Conservation (phyloP, 495 filamentous ascomycete genomes). For the Lichenothelia convexa region DNA sequence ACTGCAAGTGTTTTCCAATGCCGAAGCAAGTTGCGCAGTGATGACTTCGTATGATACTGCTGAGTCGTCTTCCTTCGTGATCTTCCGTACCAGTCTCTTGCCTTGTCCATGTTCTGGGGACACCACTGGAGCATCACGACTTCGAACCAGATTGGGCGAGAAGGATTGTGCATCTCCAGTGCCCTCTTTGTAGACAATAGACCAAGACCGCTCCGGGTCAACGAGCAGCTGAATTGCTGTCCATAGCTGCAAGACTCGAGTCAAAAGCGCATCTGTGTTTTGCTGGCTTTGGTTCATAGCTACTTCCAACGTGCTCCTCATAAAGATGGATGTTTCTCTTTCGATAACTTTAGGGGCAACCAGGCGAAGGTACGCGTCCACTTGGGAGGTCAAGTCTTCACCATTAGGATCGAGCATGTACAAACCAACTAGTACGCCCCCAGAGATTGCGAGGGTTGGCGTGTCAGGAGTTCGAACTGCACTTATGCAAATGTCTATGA, state of each 20-base stretch:
- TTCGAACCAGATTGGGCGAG: too few species aligned
- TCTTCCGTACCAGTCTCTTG: too few species aligned
- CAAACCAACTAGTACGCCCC: conserved; percentile 18
- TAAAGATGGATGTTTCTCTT: conserved; percentile 46
- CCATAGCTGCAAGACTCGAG: neutral
- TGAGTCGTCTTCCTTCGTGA: conserved; percentile 19
- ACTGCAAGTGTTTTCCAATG: conserved; percentile 53
- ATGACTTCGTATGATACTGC: conserved; percentile 32
- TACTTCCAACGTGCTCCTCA: conserved; percentile 43
- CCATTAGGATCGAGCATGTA: conserved; percentile 28
- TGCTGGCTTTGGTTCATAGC: too few species aligned
- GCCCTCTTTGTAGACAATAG: too few species aligned
- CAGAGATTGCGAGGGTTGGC: conserved; percentile 17
- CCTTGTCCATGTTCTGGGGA: too few species aligned
- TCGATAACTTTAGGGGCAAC: conserved; percentile 41
- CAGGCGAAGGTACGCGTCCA: conserved; percentile 55
- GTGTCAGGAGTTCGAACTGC: conserved; percentile 15
- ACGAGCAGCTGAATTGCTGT: neutral
- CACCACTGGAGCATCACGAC: too few species aligned
- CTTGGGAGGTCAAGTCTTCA: conserved; percentile 46
- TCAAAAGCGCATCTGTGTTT: too few species aligned
- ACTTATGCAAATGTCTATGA: conserved; percentile 34
- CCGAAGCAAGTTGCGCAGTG: conserved; percentile 52
- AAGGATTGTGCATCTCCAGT: too few species aligned
- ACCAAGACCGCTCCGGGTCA: too few species aligned